phyloP scores from a whole-genome alignment of 306 rosid species.

The Cucurbita maxima region DNA sequence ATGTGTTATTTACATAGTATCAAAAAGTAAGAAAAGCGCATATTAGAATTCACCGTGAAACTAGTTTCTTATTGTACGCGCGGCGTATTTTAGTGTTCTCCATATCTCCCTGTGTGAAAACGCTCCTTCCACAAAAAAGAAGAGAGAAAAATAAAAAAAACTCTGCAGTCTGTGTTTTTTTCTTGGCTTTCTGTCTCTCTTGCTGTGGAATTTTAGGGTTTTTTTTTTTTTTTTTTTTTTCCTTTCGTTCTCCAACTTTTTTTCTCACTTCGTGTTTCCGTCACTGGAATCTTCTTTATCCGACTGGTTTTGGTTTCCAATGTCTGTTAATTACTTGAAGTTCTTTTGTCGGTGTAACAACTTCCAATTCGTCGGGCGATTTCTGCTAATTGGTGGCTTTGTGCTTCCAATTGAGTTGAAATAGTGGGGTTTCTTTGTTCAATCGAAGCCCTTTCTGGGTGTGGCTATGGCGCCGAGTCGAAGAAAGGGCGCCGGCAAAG shows the following conservation, averaged over 20 bases:
- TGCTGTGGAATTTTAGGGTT: slow-evolving; percentile 33
- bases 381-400: slow-evolving; percentile 15
- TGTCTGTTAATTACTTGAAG: slow-evolving; percentile 39
- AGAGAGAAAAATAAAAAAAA: background rate
- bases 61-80: slow-evolving; percentile 7
- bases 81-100: slow-evolving; percentile 25
- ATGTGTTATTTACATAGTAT: background rate
- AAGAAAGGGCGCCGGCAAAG: slow-evolving; percentile 55
- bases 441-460: slow-evolving; percentile 17
- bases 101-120: slow-evolving; percentile 36
- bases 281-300: background rate
- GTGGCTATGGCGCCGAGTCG: slow-evolving; percentile 74
- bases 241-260: background rate
- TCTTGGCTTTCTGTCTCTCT: background rate
- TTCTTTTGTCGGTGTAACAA: slow-evolving; percentile 21
- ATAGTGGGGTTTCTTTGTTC: slow-evolving; percentile 18
- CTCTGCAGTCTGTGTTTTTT: slow-evolving; percentile 5
- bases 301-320: slow-evolving; percentile 20
- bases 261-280: background rate
- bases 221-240: slow-evolving; percentile 8
- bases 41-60: slow-evolving; percentile 19
- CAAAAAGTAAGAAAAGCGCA: slow-evolving; percentile 12
- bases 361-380: slow-evolving; percentile 30
- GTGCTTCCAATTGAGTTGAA: slow-evolving; percentile 20
- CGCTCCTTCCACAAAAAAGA: slow-evolving; percentile 40